Base-by-base conservation (phyloP, 2,329 filamentous ascomycete genomes). In the Fusarium cicatricum region DNA sequence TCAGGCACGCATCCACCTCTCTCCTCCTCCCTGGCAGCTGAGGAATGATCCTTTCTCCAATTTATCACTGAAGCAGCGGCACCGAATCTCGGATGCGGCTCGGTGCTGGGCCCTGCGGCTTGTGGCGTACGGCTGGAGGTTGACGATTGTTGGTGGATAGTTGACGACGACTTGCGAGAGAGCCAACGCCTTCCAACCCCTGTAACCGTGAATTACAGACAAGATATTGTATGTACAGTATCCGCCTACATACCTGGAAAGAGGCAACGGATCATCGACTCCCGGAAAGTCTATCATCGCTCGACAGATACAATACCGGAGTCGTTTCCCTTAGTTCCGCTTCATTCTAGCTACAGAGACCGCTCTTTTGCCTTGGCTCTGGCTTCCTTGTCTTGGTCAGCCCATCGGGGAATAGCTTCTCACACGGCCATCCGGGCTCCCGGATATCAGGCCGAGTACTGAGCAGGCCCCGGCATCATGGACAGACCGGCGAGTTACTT, bases 371-470 rank as follows among this genome's bases (percentile, higher is more conserved):
- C 43, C 17, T 31, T 21, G 32, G 21, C 43, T 37, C 19, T 32
- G 28, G 43, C 34, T 31, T 19, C 31, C 14, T 44, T 19, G 11
- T 47, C 43, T 23, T 17, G 31, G 36, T 21, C 28, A 16, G 31
- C 21, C 39, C 38, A 36, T 34, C 21, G 23, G 36, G 36, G 17
- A n/a, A 14, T 43, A 29, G 34, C 28, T 44, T 38, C 39, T 38
- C 41, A 44, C 29, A 50, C 49, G 53, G 57, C 28, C 44, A 21
- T 31, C 44, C 49, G 57, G 49, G 40, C 41, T 43, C 36, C 38
- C 28, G 43, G 28, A 21, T 39, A 43, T 33, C 12, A 41, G 29
- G 14, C 29, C 32, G 17, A 42, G 45, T 15, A 33, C 37, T 42
- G 16, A 48, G 42, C 42, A 52, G 39, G 28, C 43, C 37, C 36